Evolutionary conservation across 208 protist genomes (phyloP).

Genomic region (Naegleria fowleri): DNA sequence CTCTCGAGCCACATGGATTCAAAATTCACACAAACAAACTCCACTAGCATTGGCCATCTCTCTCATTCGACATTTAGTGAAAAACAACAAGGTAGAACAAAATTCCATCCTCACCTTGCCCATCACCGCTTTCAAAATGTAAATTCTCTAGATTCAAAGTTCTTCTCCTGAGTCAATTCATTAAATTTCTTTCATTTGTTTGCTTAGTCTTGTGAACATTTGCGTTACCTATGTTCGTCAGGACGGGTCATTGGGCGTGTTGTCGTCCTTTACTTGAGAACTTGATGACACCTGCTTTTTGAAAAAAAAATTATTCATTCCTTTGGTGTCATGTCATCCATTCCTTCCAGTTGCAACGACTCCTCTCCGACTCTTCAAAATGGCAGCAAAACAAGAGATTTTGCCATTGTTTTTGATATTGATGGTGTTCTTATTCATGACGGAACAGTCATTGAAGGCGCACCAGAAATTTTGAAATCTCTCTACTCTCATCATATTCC

Average conservation of each 20-base stretch:
- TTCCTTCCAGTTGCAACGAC: no score
- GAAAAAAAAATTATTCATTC: no score
- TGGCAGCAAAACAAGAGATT: neutral
- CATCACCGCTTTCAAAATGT: neutral
- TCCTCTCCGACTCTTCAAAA: no score
- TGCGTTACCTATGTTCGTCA: no score
- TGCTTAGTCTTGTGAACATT: no score
- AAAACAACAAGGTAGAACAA: neutral
- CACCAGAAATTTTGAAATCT: neutral
- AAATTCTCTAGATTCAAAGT: neutral
- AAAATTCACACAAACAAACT: neutral
- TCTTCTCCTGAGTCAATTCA: no score
- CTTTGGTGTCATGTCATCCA: no score
- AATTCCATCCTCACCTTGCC: neutral
- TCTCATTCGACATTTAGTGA: neutral
- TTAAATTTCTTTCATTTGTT: no score
- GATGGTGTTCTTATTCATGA: conserved; percentile 5
- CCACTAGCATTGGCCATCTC: neutral
- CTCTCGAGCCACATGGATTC: neutral
- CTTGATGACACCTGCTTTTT: no score
- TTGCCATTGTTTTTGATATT: conserved; percentile 18
- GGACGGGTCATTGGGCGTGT: no score
- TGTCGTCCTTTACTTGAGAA: no score
- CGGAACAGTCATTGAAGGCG: neutral
- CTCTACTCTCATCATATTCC: neutral